Conservation (phyloP, 163 green algal species). For the Coccomyxa subellipsoidea region DNA sequence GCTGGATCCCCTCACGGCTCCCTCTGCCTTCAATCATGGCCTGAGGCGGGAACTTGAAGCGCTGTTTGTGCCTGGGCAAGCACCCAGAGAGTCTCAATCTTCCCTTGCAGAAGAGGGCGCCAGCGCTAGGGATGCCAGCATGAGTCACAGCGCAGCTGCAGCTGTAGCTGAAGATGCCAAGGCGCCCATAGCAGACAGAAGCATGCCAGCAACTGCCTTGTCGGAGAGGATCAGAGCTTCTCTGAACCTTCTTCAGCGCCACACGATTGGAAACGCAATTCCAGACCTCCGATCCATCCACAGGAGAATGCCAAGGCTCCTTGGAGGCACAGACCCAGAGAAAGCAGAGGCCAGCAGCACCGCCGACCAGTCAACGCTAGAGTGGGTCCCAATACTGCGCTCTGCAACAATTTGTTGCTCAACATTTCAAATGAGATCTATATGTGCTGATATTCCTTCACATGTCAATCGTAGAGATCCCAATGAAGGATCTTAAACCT, state of each 20-base stretch:
- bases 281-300: not conserved
- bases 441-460: no score
- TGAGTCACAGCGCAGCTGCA: not conserved
- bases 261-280: not conserved
- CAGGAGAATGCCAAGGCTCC: not conserved
- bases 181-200: no score
- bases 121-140: not conserved
- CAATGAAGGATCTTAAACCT: no score
- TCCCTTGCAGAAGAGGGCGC: no score
- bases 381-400: no score
- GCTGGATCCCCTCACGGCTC: not conserved
- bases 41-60: not conserved
- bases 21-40: not conserved
- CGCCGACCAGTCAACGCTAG: not conserved
- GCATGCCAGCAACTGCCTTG: not conserved
- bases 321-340: not conserved
- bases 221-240: not conserved
- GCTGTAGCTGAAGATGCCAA: not conserved
- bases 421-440: no score
- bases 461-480: no score
- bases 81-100: not conserved
- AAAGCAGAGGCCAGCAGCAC: not conserved
- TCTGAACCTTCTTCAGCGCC: not conserved
- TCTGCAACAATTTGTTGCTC: no score
- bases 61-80: not conserved